phyloP scores from a whole-genome alignment of 306 rosid genomes.

The Dalbergia cultrata region DNA sequence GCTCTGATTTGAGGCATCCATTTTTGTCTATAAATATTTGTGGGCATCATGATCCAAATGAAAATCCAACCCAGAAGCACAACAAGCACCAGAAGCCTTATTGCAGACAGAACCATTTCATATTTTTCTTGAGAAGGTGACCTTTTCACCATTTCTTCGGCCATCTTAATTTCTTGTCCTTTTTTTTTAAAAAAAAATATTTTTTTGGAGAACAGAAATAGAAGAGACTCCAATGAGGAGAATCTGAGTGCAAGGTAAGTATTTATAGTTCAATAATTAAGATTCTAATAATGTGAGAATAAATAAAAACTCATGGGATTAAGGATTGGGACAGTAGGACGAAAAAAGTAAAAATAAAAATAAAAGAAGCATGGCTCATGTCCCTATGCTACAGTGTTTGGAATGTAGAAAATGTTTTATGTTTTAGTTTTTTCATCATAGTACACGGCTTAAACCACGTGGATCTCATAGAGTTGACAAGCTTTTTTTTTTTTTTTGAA shows the following conservation, averaged over 20 bases:
- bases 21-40: constrained; percentile 42
- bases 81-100: constrained; percentile 49
- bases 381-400: background rate
- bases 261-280: constrained; percentile 52
- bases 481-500: background rate
- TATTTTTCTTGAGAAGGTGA: constrained; percentile 48
- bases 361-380: constrained; percentile 48
- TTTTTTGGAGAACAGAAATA: constrained; percentile 3
- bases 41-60: constrained; percentile 67
- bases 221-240: constrained; percentile 26
- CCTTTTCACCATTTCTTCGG: constrained; percentile 34
- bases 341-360: background rate
- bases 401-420: constrained; percentile 33
- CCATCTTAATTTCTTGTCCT: constrained; percentile 38
- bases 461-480: constrained; percentile 11
- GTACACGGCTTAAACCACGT: background rate
- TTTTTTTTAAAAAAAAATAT: background rate
- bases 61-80: constrained; percentile 61
- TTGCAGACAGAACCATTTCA: constrained; percentile 41
- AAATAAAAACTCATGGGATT: background rate
- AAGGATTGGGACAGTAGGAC: constrained; percentile 4
- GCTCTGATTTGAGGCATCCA: constrained; percentile 52
- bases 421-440: background rate
- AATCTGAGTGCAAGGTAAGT: background rate
- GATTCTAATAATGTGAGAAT: background rate